Evolutionary conservation across 257 asterid species (phyloP).

Genomic region (Striga asiatica): DNA sequence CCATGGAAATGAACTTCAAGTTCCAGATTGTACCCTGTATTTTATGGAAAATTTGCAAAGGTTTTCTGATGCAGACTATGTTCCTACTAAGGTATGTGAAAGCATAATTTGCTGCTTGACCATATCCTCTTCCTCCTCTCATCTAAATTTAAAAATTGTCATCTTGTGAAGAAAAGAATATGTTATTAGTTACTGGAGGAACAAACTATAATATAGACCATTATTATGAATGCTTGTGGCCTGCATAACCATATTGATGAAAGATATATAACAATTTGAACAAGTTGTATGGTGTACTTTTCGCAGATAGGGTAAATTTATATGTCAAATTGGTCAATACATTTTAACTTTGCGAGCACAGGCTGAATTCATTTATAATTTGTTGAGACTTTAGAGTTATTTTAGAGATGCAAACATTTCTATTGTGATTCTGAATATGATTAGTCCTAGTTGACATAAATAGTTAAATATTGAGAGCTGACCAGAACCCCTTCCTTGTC

Average conservation of each 20-base stretch:
- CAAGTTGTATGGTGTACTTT: too few relatives aligned
- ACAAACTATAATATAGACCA: background rate
- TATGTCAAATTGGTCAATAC: too few relatives aligned
- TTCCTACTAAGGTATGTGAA: constrained; percentile 75
- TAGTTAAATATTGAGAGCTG: too few relatives aligned
- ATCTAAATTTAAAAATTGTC: background rate
- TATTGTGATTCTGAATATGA: too few relatives aligned
- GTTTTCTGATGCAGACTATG: constrained; percentile 59
- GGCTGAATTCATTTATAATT: too few relatives aligned
- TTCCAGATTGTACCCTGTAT: constrained; percentile 88
- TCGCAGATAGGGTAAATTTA: too few relatives aligned
- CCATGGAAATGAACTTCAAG: constrained; percentile 88
- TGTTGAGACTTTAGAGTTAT: too few relatives aligned
- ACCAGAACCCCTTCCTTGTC: too few relatives aligned
- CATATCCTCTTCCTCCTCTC: background rate
- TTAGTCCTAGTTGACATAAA: too few relatives aligned
- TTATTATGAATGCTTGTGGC: background rate
- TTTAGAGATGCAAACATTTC: too few relatives aligned
- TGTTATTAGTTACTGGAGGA: background rate
- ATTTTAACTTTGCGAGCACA: too few relatives aligned
- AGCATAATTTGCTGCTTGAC: background rate
- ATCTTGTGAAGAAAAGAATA: background rate
- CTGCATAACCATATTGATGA: background rate
- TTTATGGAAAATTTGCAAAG: constrained; percentile 89
- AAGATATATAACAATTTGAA: too few relatives aligned